Evolutionary conservation across 2,329 filamentous ascomycete species (phyloP), one percentile per base, ranked within the genome.

Genomic region (Neonectria punicea): DNA sequence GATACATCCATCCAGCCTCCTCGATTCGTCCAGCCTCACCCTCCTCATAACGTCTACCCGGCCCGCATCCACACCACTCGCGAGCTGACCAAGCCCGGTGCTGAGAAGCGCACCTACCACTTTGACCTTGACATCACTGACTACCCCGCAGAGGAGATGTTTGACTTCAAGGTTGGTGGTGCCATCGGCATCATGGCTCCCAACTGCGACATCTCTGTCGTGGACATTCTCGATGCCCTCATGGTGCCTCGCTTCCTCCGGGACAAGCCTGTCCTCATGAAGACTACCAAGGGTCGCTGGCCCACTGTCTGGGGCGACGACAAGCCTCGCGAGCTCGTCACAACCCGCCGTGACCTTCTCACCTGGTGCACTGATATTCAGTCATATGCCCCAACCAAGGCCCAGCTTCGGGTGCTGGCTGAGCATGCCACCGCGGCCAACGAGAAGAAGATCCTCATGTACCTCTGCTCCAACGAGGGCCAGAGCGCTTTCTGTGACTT

Each of bases 291-390:
- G 66, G 95, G 95, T 36, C 88, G 96, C 54, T 99, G 95, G 95
- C 96, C 96, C 4, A 99, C 96, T 0, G 97, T 99, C 54, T 99
- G 96, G 96, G 96, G 95, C 46, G 93, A 97, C 2, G 95, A 98
- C 20, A 82, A 92, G 79, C 81, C 94, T 7, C 89, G 96, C 61
- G 91, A 96, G 77, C 84, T 99, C n/a, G 84, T 94, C 61, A 97
- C 95, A 4, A 98, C 94, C 0, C 90, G 95, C 53, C 88, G 95
- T 54, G 95, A 97, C 77, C 84, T 99, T n/a, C 84, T 99, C 60
- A 97, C 92, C 10, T 99, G 96, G 96, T 98, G 94, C 77, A 90
- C 92, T 28, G 96, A 99, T 78, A 89, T 98, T 67, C 94, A 98
- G 79, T 97, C 93, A 14, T 94, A 95, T 73, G 91, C 95, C 2